phyloP scores from a whole-genome alignment of 1,284 basidiomycete genomes.

The Mycena citricolor region DNA sequence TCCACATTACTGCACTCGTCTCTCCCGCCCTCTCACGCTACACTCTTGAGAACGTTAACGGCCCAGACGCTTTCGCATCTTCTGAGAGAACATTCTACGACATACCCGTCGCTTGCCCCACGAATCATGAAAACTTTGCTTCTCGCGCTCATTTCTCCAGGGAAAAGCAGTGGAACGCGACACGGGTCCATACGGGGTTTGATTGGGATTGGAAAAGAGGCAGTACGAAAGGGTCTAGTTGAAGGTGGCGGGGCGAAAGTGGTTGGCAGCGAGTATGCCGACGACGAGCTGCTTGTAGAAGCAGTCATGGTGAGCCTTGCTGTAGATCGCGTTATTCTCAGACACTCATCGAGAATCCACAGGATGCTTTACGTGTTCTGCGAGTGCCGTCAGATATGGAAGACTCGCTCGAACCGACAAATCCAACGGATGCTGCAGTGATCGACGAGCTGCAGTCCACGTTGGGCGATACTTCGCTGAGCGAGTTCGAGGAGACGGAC shows the following conservation, averaged over 20 bases:
- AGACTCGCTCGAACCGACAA: conserved; percentile 49
- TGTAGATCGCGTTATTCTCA: background rate
- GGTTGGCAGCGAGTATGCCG: conserved; percentile 61
- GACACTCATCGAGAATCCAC: conserved; percentile 3
- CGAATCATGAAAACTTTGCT: conserved; percentile 93
- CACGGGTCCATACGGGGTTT: conserved; percentile 87
- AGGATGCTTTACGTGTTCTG: conserved; percentile 63
- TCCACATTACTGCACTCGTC: conserved; percentile 88
- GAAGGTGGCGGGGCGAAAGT: conserved; percentile 74
- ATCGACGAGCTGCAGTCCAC: conserved; percentile 49
- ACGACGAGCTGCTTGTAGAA: conserved; percentile 42
- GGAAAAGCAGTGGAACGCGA: conserved; percentile 71
- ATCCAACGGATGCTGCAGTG: conserved; percentile 47
- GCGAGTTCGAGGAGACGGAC: conserved; percentile 33
- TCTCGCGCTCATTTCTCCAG: conserved; percentile 76
- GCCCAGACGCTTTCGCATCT: conserved; percentile 83
- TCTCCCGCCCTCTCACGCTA: conserved; percentile 58
- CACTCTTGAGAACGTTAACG: conserved; percentile 72
- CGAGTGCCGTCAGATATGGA: conserved; percentile 55
- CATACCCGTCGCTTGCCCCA: conserved; percentile 82
- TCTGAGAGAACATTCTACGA: conserved; percentile 74
- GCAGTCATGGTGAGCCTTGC: conserved; percentile 53
- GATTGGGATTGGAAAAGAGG: conserved; percentile 80
- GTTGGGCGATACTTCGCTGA: conserved; percentile 65
- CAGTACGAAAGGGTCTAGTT: conserved; percentile 75